phyloP scores from a whole-genome alignment of 805 yeast genomes.

The Torulaspora quercuum region DNA sequence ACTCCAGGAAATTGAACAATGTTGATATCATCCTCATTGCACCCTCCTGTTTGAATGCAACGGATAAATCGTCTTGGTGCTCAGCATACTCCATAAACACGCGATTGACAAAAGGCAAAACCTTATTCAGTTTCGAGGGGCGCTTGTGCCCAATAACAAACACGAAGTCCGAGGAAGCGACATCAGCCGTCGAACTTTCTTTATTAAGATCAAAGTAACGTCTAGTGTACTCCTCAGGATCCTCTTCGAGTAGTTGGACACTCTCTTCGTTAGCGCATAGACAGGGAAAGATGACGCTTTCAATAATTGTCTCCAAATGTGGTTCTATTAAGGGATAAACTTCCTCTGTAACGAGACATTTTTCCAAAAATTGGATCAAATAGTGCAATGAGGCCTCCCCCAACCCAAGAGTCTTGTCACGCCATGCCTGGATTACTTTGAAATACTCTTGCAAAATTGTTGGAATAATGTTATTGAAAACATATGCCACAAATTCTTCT shows the following conservation, averaged over 20 bases:
- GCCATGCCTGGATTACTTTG: slow-evolving; percentile 42
- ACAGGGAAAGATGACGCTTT: slow-evolving; percentile 71
- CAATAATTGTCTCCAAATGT: slow-evolving; percentile 58
- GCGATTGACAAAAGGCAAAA: slow-evolving; percentile 54
- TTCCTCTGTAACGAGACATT: slow-evolving; percentile 51
- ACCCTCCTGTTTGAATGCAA: slow-evolving; percentile 73
- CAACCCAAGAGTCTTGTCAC: slow-evolving; percentile 52
- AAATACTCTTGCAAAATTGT: slow-evolving; percentile 64
- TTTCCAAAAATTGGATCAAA: slow-evolving; percentile 61
- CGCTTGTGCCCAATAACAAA: slow-evolving; percentile 55
- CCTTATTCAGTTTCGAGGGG: slow-evolving; percentile 52
- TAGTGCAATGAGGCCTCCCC: slow-evolving; percentile 60
- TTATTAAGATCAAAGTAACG: slow-evolving; percentile 61
- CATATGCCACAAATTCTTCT: slow-evolving; percentile 54
- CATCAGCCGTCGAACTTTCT: slow-evolving; percentile 68
- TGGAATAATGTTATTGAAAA: slow-evolving; percentile 60
- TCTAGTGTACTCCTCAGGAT: slow-evolving; percentile 80
- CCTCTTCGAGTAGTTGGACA: slow-evolving; percentile 70
- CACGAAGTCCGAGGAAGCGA: slow-evolving; percentile 74
- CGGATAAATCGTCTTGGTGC: slow-evolving; percentile 35
- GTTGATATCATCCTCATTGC: slow-evolving; percentile 76
- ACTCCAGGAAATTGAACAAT: slow-evolving; percentile 44
- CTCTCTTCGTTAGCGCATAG: slow-evolving; percentile 64
- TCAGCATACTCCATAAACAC: slow-evolving; percentile 40
- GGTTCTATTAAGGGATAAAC: slow-evolving; percentile 66